These are phyloP conservation scores for Raddia guianensis DNA, from an alignment of 176 grass and related monocot species.

Conservation along the genomic window DNA sequence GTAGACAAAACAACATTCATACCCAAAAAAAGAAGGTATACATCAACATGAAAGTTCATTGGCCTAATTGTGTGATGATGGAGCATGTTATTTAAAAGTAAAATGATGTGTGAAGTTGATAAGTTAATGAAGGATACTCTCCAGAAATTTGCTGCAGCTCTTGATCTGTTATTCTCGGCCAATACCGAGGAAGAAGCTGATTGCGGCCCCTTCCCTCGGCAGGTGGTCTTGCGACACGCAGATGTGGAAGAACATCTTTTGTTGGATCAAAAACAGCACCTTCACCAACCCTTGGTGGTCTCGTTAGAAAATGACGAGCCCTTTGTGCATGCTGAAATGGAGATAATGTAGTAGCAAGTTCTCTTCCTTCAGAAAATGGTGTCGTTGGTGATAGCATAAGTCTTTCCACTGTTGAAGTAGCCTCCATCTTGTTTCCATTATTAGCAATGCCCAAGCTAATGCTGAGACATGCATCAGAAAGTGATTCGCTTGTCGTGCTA, in stretches of 20 bases:
- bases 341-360: constrained; percentile 50
- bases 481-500: constrained; percentile 60
- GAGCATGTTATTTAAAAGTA: background rate
- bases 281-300: constrained; percentile 60
- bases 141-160: constrained; percentile 99
- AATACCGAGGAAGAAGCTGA: constrained; percentile 97
- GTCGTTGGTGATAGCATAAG: constrained; percentile 55
- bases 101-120: constrained; percentile 27
- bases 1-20: constrained; percentile 40
- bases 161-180: constrained; percentile 99
- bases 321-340: constrained; percentile 75
- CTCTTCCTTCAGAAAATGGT: constrained; percentile 58
- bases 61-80: constrained; percentile 5
- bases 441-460: constrained; percentile 76
- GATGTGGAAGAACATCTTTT: constrained; percentile 74
- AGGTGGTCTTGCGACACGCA: constrained; percentile 95
- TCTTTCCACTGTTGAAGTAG: constrained; percentile 62
- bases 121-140: constrained; percentile 81
- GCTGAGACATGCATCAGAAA: constrained; percentile 77
- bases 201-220: constrained; percentile 87
- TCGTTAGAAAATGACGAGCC: constrained; percentile 63
- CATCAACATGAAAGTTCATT: background rate
- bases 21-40: background rate
- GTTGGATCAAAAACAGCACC: constrained; percentile 63
- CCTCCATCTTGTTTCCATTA: constrained; percentile 58